These are phyloP conservation scores for Physcomitrellopsis africana DNA, from an alignment of 225 moss, liverwort and hornwort genomes.

Conservation along the genomic window DNA sequence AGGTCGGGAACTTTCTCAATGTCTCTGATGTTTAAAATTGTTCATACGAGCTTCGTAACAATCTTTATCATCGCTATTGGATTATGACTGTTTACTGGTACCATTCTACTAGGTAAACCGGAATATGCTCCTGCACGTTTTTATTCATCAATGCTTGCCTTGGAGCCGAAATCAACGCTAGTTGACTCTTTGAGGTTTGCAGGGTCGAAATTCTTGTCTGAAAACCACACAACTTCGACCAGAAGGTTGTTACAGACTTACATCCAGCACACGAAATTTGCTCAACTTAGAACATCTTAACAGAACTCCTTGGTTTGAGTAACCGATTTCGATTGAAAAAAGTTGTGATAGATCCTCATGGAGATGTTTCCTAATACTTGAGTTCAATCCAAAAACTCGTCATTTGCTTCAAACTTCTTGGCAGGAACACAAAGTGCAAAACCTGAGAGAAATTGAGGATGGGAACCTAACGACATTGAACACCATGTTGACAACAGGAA, in stretches of 20 bases:
- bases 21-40: too few species aligned
- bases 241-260: constrained; percentile 20
- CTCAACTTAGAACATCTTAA: constrained; percentile 1
- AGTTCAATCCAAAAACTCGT: not conserved
- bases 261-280: constrained; percentile 27
- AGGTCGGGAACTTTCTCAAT: constrained; percentile 29
- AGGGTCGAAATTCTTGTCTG: constrained; percentile 49
- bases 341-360: too few species aligned
- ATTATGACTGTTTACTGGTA: not conserved
- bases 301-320: constrained; percentile 7
- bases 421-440: constrained; percentile 47
- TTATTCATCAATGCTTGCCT: not conserved
- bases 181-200: constrained; percentile 36
- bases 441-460: constrained; percentile 36
- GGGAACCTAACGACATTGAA: constrained; percentile 29
- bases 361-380: not conserved
- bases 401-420: not conserved
- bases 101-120: constrained; percentile 5
- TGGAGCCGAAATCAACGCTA: constrained; percentile 24
- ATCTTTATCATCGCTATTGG: too few species aligned
- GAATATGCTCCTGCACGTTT: not conserved
- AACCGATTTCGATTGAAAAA: constrained; percentile 5
- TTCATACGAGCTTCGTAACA: too few species aligned
- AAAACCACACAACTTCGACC: constrained; percentile 33
- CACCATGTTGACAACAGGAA: constrained; percentile 47